phyloP scores from a whole-genome alignment of 176 grass and related monocot genomes.

The Oropetium thomaeum region DNA sequence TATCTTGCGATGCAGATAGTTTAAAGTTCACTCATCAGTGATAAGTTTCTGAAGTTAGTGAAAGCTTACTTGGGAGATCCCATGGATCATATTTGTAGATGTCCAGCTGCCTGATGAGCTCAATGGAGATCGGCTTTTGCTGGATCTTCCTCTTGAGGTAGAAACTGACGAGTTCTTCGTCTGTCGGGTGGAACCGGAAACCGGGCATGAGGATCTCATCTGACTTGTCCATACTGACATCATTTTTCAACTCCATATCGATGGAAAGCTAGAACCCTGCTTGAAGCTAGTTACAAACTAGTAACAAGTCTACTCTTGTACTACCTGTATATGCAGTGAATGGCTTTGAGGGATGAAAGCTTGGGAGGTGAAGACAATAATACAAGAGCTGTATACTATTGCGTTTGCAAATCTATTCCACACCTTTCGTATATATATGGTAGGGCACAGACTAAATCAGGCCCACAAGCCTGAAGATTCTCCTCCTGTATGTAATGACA shows the following conservation, averaged over 20 bases:
- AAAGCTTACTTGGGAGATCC: constrained; percentile 80
- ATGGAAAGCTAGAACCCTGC: constrained; percentile 4
- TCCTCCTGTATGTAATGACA: background rate
- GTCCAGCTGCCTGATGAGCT: constrained; percentile 72
- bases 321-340: constrained; percentile 27
- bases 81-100: constrained; percentile 83
- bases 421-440: constrained; percentile 45
- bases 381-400: constrained; percentile 27
- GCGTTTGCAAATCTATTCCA: constrained; percentile 28
- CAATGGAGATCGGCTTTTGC: constrained; percentile 68
- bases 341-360: constrained; percentile 35
- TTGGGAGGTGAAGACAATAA: constrained; percentile 44
- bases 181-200: constrained; percentile 76
- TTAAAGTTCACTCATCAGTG: background rate
- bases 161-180: constrained; percentile 71
- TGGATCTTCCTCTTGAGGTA: constrained; percentile 78
- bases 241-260: constrained; percentile 55
- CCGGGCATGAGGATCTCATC: constrained; percentile 67
- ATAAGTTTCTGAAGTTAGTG: background rate
- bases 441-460: constrained; percentile 20
- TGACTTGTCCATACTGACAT: constrained; percentile 50
- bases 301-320: constrained; percentile 26
- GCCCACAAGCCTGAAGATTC: constrained; percentile 23
- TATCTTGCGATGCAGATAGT: background rate
- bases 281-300: constrained; percentile 10